These are phyloP conservation scores for Mallotus japonicus DNA, from an alignment of 441 rosid species.

Conservation along the genomic window DNA sequence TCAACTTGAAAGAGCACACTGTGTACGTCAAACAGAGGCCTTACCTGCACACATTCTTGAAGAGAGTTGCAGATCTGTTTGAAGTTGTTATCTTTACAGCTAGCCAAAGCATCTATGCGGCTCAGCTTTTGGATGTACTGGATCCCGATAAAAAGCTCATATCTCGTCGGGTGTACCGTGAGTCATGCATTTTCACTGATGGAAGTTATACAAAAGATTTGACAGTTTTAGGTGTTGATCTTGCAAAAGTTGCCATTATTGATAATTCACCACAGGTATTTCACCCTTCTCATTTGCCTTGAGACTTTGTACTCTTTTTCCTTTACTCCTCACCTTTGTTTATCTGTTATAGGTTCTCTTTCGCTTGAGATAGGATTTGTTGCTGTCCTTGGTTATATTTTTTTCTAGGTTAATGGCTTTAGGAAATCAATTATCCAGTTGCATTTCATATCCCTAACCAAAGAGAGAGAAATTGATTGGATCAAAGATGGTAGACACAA, in stretches of 20 bases:
- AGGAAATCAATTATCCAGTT: neutral
- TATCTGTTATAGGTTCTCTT: constrained; percentile 7
- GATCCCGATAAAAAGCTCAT: constrained; percentile 77
- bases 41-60: constrained; percentile 68
- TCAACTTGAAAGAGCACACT: constrained; percentile 85
- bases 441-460: neutral
- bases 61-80: constrained; percentile 91
- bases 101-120: constrained; percentile 92
- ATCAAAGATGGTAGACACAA: constrained; percentile 4
- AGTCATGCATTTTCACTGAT: constrained; percentile 78
- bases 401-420: neutral
- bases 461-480: neutral
- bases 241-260: constrained; percentile 90
- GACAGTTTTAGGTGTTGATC: constrained; percentile 89
- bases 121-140: constrained; percentile 73
- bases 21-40: constrained; percentile 90
- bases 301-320: constrained; percentile 2
- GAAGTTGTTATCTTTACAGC: constrained; percentile 87
- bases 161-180: constrained; percentile 75
- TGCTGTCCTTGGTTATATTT: neutral
- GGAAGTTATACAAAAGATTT: constrained; percentile 94
- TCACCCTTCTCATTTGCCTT: constrained; percentile 17
- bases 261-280: constrained; percentile 97
- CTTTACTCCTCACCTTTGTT: constrained; percentile 4
- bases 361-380: constrained; percentile 8